Conservation (phyloP, 768 basidiomycete species). For the Botryobasidium botryosum region DNA sequence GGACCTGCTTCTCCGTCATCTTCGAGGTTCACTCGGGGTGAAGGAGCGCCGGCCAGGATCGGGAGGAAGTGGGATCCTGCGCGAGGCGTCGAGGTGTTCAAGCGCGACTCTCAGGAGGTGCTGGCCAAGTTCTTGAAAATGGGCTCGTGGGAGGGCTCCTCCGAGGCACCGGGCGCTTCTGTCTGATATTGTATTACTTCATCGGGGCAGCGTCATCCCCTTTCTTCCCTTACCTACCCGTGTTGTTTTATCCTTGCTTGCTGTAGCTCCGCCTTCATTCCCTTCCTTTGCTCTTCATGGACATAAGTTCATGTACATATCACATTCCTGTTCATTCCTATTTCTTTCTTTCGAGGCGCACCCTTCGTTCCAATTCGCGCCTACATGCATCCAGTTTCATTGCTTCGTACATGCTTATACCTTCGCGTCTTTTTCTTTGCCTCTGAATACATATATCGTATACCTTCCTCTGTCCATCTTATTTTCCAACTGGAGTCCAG, state of each 20-base stretch:
- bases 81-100: constrained; percentile 71
- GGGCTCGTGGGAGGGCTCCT: constrained; percentile 41
- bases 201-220: neutral
- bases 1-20: constrained; percentile 37
- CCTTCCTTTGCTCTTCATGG: neutral
- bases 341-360: too few species aligned
- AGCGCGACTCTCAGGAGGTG: constrained; percentile 75
- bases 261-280: neutral
- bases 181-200: neutral
- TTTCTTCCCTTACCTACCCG: neutral
- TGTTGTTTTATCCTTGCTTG: too few species aligned
- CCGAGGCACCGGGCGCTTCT: neutral
- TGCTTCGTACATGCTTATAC: too few species aligned
- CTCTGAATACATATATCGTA: too few species aligned
- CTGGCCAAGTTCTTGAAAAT: constrained; percentile 67
- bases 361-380: too few species aligned
- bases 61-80: constrained; percentile 74
- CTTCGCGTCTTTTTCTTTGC: too few species aligned
- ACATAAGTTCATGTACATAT: neutral
- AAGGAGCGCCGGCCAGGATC: constrained; percentile 9
- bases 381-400: too few species aligned
- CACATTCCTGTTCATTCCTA: neutral
- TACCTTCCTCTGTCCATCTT: too few species aligned
- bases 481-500: too few species aligned
- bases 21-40: constrained; percentile 23